Evolutionary conservation across 805 yeast species (phyloP), one percentile per base, ranked within the genome.

Genomic region (Priceomyces castillae): DNA sequence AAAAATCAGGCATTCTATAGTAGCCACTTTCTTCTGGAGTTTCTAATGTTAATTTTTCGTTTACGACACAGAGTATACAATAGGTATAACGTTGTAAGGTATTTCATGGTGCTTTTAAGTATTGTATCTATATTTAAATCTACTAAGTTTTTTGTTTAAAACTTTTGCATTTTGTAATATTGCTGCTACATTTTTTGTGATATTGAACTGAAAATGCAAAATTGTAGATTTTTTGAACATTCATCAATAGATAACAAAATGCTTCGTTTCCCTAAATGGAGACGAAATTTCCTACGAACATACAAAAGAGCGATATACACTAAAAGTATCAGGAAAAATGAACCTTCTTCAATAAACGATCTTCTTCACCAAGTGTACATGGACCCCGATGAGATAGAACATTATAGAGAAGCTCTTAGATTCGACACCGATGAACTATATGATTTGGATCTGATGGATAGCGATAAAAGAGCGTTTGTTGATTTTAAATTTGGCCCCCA

Each of bases 281-380:
- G 5, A 28, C 31, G 5, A 12, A 11, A 5, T 12, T 28, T 28
- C 5, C 31, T 4, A 12, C n/a, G 15, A 28, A 5, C 10, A 12
- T n/a, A 12, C 10, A 5, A 11, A n/a, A 28, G 31, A 28, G 7
- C n/a, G 5, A 11, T 28, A n/a, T 11, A 12, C 15, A 28, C 31
- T 4, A n/a, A 5, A 12, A 5, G 15, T 11, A 9, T 11, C 15
- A 10, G 15, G 5, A n/a, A 5, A n/a, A 10, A 6, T 5, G 15
- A 10, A 12, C 15, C 5, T 28, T n/a, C 31, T n/a, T 28, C 23
- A 18, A 17, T 41, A 3, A 30, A 41, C 22, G 39, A 30, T 15
- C 17, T 41, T n/a, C 30, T 41, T n/a, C 38, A 41, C 16, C 37
- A 41, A 18, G 44, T 41, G 4, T 41, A 41, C 26, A 35, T 30